Evolutionary conservation across 2,329 filamentous ascomycete species (phyloP), one percentile per base, ranked within the genome.

Genomic region (Verruconis gallopava): DNA sequence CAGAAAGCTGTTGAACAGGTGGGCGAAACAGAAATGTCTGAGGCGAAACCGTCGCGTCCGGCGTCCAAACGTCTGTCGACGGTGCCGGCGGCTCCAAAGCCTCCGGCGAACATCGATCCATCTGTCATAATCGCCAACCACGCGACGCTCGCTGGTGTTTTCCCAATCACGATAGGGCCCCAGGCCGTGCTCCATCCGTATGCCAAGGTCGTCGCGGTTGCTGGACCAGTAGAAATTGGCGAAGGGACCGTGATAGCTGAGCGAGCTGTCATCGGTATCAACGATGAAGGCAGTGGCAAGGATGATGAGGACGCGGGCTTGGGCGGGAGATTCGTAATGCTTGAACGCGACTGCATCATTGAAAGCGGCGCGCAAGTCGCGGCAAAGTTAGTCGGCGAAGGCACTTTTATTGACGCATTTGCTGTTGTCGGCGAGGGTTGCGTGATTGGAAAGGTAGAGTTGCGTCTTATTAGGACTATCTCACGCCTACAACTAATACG

Each of bases 131-230:
- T 72, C 40, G 64, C 65, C 4, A 63, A 67, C 33, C 66, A 68
- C 50, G 66, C 63, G 3, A 55, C 62, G 25, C 53, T 69, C 14
- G 75, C 62, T n/a, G 91, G 91, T 48, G 77, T 73, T 2, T 73
- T 93, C 56, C 79, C 77, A 1, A 84, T 98, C 48, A 79, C 76
- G 35, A 77, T 96, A 48, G 79, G 79, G 44, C 71, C 82, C 18
- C 79, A 85, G 54, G 79, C 77, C 3, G 74, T 95, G 4, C 64
- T 98, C n/a, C 89, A 96, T 54, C 88, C 91, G 1, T 83, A 88
- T 38, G 75, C 79, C 13, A 77, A 54, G 39, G 55, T 69, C 21
- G 58, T 55, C 28, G 64, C 65, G 30, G 55, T 58, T 1, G 42
- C 57, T 14, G 63, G 61, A n/a, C 57, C 59, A 2, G 62, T 69